Conservation (phyloP, 768 basidiomycete genomes). For the Pisolithus microcarpus region DNA sequence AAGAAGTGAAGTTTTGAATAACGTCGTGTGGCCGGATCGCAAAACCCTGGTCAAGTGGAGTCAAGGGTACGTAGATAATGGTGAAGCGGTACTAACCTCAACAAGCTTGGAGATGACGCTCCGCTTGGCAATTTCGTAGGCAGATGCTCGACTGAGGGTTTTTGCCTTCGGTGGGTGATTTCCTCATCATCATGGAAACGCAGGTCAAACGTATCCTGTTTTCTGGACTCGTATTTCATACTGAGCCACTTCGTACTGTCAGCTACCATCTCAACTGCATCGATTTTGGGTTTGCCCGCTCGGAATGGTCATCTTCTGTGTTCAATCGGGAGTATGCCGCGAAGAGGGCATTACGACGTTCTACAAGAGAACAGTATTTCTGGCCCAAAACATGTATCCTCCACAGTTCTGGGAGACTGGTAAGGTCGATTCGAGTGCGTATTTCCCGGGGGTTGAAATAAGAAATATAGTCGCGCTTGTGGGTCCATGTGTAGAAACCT, state of each 20-base stretch:
- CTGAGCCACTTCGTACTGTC: slow-evolving; percentile 89
- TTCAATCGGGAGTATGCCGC: no score
- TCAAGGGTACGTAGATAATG: not conserved
- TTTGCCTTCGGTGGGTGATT: slow-evolving; percentile 52
- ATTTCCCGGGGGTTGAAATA: slow-evolving; percentile 68
- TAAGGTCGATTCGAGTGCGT: slow-evolving; percentile 55
- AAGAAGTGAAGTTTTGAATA: slow-evolving; percentile 72
- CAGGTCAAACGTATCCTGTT: slow-evolving; percentile 54
- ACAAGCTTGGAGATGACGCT: slow-evolving; percentile 72
- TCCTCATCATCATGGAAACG: slow-evolving; percentile 67
- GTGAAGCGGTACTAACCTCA: slow-evolving; percentile 44
- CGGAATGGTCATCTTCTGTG: no score
- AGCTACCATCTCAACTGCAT: slow-evolving; percentile 81
- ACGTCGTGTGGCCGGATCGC: slow-evolving; percentile 78
- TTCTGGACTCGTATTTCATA: slow-evolving; percentile 75
- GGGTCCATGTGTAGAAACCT: slow-evolving; percentile 96
- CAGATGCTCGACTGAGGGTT: slow-evolving; percentile 79
- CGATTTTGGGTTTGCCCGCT: slow-evolving; percentile 31
- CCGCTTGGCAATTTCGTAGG: slow-evolving; percentile 79
- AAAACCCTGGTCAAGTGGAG: slow-evolving; percentile 50
- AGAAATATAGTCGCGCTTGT: slow-evolving; percentile 86
- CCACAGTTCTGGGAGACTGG: slow-evolving; percentile 62
- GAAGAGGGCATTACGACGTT: no score
- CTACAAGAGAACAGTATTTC: no score
- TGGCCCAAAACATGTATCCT: no score